Evolutionary conservation across 148 eudicot species (phyloP).

Genomic region (Vaccinium myrtillus): DNA sequence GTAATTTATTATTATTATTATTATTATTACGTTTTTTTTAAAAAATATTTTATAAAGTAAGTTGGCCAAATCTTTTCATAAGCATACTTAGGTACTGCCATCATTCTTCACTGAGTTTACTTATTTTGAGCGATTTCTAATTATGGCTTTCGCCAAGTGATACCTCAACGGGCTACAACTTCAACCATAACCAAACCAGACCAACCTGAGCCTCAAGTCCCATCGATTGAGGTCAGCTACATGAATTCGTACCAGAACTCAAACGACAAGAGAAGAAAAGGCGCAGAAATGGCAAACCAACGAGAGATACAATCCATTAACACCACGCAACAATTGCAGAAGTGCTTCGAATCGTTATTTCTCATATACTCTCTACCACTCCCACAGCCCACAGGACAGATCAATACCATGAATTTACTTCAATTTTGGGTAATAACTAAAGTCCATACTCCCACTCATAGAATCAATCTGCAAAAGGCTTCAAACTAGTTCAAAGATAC

Average conservation of each 20-base stretch:
- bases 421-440: not conserved
- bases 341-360: not conserved
- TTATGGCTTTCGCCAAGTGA: not conserved
- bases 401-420: not conserved
- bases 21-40: too few species aligned
- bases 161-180: not conserved
- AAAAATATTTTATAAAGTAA: too few species aligned
- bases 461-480: not conserved
- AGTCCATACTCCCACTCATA: not conserved
- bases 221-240: too few species aligned
- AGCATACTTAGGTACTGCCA: not conserved
- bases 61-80: not conserved
- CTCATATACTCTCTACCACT: not conserved
- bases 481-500: not conserved
- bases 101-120: not conserved
- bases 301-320: not conserved
- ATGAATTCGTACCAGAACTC: not conserved
- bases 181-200: too few species aligned
- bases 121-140: not conserved
- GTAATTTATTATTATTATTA: too few species aligned
- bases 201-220: too few species aligned
- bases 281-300: not conserved
- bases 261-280: not conserved
- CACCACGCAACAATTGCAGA: not conserved
- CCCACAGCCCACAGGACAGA: not conserved